Conservation (phyloP, 305 asterid genomes). For the Petunia hybrid region DNA sequence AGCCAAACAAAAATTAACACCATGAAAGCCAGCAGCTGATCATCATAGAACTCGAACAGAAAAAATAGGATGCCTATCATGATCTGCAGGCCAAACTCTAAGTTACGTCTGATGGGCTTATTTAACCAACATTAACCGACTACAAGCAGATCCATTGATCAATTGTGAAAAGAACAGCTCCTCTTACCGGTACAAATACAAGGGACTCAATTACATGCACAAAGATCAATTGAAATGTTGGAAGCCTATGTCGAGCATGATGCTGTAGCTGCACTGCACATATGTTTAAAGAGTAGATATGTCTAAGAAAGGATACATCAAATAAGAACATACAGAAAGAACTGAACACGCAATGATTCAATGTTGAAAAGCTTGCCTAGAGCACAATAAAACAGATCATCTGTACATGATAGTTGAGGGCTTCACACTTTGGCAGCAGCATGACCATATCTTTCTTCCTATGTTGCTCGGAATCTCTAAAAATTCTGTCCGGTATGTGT, state of each 20-base stretch:
- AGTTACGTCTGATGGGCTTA: constrained; percentile 35
- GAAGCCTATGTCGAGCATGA: constrained; percentile 99
- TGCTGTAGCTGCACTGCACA: constrained; percentile 98
- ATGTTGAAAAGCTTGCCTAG: constrained; percentile 2
- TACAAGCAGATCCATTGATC: constrained; percentile 12
- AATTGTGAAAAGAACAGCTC: constrained; percentile 26
- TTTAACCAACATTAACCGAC: constrained; percentile 24
- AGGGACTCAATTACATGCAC: constrained; percentile 99
- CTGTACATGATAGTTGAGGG: not conserved
- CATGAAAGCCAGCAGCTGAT: constrained; percentile 97
- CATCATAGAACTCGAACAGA: constrained; percentile 98
- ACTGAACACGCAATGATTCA: constrained; percentile 4
- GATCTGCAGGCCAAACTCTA: constrained; percentile 64
- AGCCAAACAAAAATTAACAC: constrained; percentile 98
- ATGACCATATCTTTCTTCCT: not conserved
- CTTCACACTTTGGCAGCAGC: constrained; percentile 12
- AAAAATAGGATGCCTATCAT: constrained; percentile 98
- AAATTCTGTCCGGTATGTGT: too few species aligned
- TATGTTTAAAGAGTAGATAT: constrained; percentile 32
- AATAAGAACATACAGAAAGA: not conserved
- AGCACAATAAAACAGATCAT: constrained; percentile 1
- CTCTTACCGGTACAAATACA: constrained; percentile 95
- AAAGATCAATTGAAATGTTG: constrained; percentile 96
- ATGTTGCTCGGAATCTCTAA: too few species aligned
- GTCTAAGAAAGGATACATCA: constrained; percentile 23